These are phyloP conservation scores for Sorghum bicolor DNA, from an alignment of 176 grass and related monocot genomes.

Conservation along the genomic window Sorghum_bicolor_NCBIv3 NC_012872.2:58494501-58495000, in stretches of 20 bases:
- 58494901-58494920: neutral
- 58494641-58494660: neutral
- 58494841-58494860: neutral
- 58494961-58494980: neutral
- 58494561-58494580: neutral
- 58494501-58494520: neutral
- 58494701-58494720: neutral
- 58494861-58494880: slow-evolving; percentile 21
- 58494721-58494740: slow-evolving; percentile 38
- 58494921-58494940: slow-evolving; percentile 29
- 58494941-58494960: neutral
- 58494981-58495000: neutral
- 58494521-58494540: no score
- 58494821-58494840: neutral
- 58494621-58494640: neutral
- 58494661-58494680: neutral
- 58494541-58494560: no score
- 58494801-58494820: slow-evolving; percentile 36
- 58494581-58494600: neutral
- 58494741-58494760: neutral
- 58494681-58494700: neutral
- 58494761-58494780: neutral
- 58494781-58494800: slow-evolving; percentile 1
- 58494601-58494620: neutral
- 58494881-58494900: slow-evolving; percentile 18